These are phyloP conservation scores for Funneliformis mosseae DNA, from an alignment of 192 early-diverging fungal species.

Conservation along the genomic window DNA sequence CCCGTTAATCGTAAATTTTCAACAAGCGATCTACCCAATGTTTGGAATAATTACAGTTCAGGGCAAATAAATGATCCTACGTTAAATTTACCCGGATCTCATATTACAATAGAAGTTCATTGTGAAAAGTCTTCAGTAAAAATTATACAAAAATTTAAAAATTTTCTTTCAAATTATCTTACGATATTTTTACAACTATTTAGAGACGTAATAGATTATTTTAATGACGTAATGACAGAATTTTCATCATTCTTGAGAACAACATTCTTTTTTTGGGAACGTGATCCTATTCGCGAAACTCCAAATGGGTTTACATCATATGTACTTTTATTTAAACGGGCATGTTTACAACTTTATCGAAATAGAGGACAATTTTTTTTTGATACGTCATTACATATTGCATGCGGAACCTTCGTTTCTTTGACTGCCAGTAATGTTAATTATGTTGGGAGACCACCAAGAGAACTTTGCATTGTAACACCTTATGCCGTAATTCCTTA, in stretches of 20 bases:
- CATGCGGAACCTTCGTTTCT: conserved; percentile 57
- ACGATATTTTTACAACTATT: background rate
- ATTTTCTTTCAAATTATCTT: no score
- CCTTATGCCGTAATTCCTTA: conserved; percentile 25
- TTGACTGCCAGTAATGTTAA: conserved; percentile 47
- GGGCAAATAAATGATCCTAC: conserved; percentile 28
- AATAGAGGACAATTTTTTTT: conserved; percentile 47
- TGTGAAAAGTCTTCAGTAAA: no score
- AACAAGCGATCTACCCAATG: conserved; percentile 43
- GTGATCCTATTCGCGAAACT: conserved; percentile 49
- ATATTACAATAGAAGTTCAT: no score
- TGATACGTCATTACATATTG: conserved; percentile 58
- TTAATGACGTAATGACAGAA: background rate
- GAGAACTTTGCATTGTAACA: conserved; percentile 47
- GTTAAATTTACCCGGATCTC: no score
- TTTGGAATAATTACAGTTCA: conserved; percentile 50
- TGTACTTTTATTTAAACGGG: conserved; percentile 46
- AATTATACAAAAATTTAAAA: no score
- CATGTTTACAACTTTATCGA: conserved; percentile 55
- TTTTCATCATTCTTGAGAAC: background rate
- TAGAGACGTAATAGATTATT: background rate
- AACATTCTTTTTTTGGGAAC: conserved; percentile 27
- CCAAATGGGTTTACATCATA: conserved; percentile 53
- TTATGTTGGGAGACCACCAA: conserved; percentile 55
- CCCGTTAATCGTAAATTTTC: conserved; percentile 42